These are phyloP conservation scores for Scleromitrula shiraiana DNA, from an alignment of 2,329 filamentous ascomycete species.

Conservation along the genomic window DNA sequence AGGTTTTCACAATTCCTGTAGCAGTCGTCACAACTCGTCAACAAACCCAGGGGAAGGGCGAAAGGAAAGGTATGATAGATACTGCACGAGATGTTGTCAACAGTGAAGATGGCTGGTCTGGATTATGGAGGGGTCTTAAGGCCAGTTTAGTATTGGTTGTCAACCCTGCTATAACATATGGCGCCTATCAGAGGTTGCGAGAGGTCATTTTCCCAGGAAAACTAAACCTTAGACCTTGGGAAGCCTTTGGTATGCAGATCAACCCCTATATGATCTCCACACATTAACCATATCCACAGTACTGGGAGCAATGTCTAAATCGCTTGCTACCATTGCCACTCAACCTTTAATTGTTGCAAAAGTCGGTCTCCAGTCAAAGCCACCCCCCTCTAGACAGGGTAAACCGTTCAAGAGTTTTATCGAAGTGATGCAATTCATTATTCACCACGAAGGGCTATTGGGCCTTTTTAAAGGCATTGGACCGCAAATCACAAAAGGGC, in stretches of 20 bases:
- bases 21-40: slow-evolving; percentile 93
- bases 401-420: slow-evolving; percentile 90
- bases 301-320: slow-evolving; percentile 87
- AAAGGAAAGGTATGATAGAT: slow-evolving; percentile 78
- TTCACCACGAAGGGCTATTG: slow-evolving; percentile 73
- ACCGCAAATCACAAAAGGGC: slow-evolving; percentile 85
- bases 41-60: slow-evolving; percentile 79
- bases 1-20: slow-evolving; percentile 93
- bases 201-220: slow-evolving; percentile 71
- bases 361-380: slow-evolving; percentile 89
- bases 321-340: slow-evolving; percentile 81
- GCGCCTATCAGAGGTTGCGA: slow-evolving; percentile 85
- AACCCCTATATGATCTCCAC: not conserved
- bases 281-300: slow-evolving; percentile 42
- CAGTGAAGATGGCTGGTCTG: slow-evolving; percentile 80
- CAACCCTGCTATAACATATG: slow-evolving; percentile 96
- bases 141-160: slow-evolving; percentile 92
- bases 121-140: slow-evolving; percentile 91
- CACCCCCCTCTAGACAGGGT: slow-evolving; percentile 73
- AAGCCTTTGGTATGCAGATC: slow-evolving; percentile 74
- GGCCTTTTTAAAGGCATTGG: slow-evolving; percentile 96
- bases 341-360: slow-evolving; percentile 97
- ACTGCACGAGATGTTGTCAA: slow-evolving; percentile 85
- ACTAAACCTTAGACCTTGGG: slow-evolving; percentile 66
- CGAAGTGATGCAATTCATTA: slow-evolving; percentile 92